Evolutionary conservation across 805 yeast species (phyloP).

Genomic region (Barnettozyma populi): DNA sequence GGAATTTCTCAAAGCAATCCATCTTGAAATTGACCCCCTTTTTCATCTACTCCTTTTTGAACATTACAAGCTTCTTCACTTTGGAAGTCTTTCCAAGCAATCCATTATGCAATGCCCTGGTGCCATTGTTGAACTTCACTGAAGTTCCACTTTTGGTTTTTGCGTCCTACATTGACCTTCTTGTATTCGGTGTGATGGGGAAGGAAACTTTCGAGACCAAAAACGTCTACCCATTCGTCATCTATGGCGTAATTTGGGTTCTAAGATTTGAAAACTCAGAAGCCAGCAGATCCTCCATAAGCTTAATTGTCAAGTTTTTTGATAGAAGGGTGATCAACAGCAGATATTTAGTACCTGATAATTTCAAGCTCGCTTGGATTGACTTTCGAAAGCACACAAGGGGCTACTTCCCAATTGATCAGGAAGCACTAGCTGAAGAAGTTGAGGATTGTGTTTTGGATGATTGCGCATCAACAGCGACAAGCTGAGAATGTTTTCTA

Average conservation of each 20-base stretch:
- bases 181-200: conserved; percentile 26
- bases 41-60: conserved; percentile 36
- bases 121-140: conserved; percentile 33
- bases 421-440: not conserved
- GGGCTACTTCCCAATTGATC: conserved; percentile 1
- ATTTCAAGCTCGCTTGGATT: conserved; percentile 1
- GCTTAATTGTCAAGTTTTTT: conserved; percentile 12
- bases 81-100: conserved; percentile 30
- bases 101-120: conserved; percentile 28
- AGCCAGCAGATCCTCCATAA: conserved; percentile 21
- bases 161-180: conserved; percentile 36
- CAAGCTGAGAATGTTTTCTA: not conserved
- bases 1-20: conserved; percentile 31
- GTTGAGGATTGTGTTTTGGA: not conserved
- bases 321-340: not conserved
- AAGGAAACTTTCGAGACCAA: conserved; percentile 24
- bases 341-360: not conserved
- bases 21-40: conserved; percentile 36
- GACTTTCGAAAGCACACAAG: conserved; percentile 1
- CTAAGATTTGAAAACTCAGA: conserved; percentile 32
- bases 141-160: conserved; percentile 33
- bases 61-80: conserved; percentile 29
- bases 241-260: conserved; percentile 33
- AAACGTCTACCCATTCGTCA: conserved; percentile 28
- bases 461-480: not conserved